Base-by-base conservation (phyloP, 441 rosid species). In the Hura crepitans region DNA sequence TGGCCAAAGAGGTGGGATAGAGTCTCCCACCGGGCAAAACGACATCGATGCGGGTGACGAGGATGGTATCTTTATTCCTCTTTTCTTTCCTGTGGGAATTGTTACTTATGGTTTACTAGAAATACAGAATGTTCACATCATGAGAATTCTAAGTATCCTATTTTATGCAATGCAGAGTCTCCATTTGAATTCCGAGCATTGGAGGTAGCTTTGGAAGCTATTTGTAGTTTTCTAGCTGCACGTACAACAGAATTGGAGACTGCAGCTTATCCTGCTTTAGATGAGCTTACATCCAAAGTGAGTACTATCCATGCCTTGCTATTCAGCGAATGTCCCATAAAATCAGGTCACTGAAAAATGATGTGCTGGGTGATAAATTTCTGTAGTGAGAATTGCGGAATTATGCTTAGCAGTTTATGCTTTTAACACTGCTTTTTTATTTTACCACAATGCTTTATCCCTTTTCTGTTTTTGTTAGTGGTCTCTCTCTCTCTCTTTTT, bases 251-350 rank as follows among this genome's bases (percentile, higher is more conserved):
- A 96, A 43, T 75, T 96, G 49, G 99, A 92, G 85, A 74, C 87
- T 70, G 92, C 86, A 67, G 98, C 99, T 65, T 92, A 95, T 80
- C 99, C 99, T 79, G 96, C 98, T 74, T 80, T 95, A 65, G 99
- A 95, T 77, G 98, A 87, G 78, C 97, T 95, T 73, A 89, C 99
- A 56, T 92, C 96, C 69, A 86, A 87, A 85, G 99, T 77, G 81
- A 85, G 93, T 56, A 17, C 10, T 17, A 7, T 17, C 15, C 23
- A 14, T 30, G 23, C 15, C 11, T 6, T 33, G 30, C 28, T 51
- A 11, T n/a, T n/a, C 20, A 66, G 17, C 47, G 51, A 31, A 14
- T 33, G 55, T 28, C 4, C 68, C 15, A 15, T 43, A 43, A 45
- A 15, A 18, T 62, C 25, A 14, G 45, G 25, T 62, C 51, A 22